Evolutionary conservation across 2,329 filamentous ascomycete species (phyloP).

Genomic region (Arthrobotrys conoides): DNA sequence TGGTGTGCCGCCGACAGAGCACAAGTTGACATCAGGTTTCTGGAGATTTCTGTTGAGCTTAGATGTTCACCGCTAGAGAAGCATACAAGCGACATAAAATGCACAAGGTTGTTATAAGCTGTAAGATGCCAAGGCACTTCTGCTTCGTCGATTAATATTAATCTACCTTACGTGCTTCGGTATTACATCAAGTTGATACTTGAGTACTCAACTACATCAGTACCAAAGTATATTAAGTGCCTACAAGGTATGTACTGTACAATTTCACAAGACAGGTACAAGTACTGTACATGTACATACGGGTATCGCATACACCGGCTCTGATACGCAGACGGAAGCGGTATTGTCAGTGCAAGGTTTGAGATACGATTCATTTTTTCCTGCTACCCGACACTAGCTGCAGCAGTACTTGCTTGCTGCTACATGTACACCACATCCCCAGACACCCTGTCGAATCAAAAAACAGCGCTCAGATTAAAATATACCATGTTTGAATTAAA

Average conservation of each 20-base stretch:
- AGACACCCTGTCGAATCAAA: constrained; percentile 12
- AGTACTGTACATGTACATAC: not conserved
- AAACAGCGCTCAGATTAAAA: constrained; percentile 22
- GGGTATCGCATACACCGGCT: not conserved
- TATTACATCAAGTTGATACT: too few species aligned
- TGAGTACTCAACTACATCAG: too few species aligned
- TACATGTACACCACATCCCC: constrained; percentile 24
- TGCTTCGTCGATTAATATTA: constrained; percentile 20
- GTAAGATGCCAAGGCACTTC: constrained; percentile 20
- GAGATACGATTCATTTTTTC: constrained; percentile 55
- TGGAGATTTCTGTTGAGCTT: too few species aligned
- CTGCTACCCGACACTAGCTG: constrained; percentile 30
- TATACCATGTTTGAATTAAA: constrained; percentile 21
- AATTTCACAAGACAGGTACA: too few species aligned
- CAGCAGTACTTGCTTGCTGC: constrained; percentile 30
- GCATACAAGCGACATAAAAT: constrained; percentile 13
- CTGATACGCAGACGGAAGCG: constrained; percentile 21
- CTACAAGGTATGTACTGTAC: too few species aligned
- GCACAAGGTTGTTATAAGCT: constrained; percentile 27
- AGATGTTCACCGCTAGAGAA: not conserved
- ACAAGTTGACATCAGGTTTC: too few species aligned
- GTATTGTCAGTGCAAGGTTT: constrained; percentile 45
- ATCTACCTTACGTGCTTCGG: not conserved
- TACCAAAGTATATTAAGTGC: too few species aligned
- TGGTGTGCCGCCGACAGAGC: not conserved